Base-by-base conservation (phyloP, 352 stramenopile species). In the Phytophthora capsici region DNA sequence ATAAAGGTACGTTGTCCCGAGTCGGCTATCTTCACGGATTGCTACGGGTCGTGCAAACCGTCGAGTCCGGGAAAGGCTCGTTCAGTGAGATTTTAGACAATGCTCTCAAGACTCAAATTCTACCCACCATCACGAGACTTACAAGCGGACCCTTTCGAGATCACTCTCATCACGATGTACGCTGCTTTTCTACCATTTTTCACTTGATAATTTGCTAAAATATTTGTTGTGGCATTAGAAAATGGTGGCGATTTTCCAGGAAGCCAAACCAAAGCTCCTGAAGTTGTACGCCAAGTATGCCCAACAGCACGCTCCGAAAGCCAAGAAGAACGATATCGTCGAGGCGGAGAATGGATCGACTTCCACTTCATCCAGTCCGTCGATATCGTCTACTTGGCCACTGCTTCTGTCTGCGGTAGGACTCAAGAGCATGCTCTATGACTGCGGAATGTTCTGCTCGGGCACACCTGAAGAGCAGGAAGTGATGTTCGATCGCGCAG, bases 211-310 rank as follows among this genome's bases (percentile, higher is more conserved):
- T 16, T 12, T 32, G 16, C 37, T 63, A 26, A 67, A n/a, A 6
- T 57, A 19, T 48, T 17, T 26, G 32, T 54, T 20, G 23, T 41
- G 20, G 23, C 40, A 16, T 20, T 40, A 94, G 86, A 84, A 75
- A 75, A 88, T 83, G 55, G 64, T 93, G 13, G 82, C 79, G 16
- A 59, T 80, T 26, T 86, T 91, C 32, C 84, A 93, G 61, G 84
- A 90, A 43, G 84, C 72, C 30, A 91, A 91, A 43, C 77, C 80
- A 6, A 94, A 93, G 63, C 69, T 94, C 4, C 44, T 81, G 36
- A 90, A 90, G 37, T 44, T 94, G 28, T 92, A 92, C 60, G 65
- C 71, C 25, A 84, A 84, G 32, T 94, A 93, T 50, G 79, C 86
- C 2, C 71, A 75, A 30, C 74, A 86, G 14, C 40, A 81, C 36